Evolutionary conservation across 495 filamentous ascomycete species (phyloP).

Genomic region (Penicillium mononematosum): DNA sequence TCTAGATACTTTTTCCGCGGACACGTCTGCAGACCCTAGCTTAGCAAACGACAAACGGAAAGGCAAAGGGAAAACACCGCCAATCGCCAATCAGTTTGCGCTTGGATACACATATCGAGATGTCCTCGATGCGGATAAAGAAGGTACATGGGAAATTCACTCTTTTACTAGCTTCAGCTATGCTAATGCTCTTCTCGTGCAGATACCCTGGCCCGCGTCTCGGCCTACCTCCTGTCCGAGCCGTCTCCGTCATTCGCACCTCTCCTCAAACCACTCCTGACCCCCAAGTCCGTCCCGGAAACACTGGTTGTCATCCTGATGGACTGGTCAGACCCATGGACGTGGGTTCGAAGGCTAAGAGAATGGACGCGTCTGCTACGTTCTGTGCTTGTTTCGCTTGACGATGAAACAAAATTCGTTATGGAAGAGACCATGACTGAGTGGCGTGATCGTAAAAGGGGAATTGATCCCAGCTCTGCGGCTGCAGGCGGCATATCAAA

Average conservation of each 20-base stretch:
- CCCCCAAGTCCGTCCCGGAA: slow-evolving; percentile 79
- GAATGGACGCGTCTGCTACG: slow-evolving; percentile 85
- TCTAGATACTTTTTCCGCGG: slow-evolving; percentile 73
- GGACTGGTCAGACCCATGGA: slow-evolving; percentile 91
- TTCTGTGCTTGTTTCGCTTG: slow-evolving; percentile 69
- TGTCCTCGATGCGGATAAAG: slow-evolving; percentile 90
- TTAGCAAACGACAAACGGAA: slow-evolving; percentile 59
- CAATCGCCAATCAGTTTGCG: slow-evolving; percentile 89
- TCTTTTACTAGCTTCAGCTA: background rate
- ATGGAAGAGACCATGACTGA: slow-evolving; percentile 80
- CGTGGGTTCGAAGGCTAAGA: slow-evolving; percentile 81
- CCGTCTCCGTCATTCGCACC: slow-evolving; percentile 80
- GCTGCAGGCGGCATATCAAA: slow-evolving; percentile 51
- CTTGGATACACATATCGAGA: slow-evolving; percentile 95
- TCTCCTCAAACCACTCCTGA: slow-evolving; percentile 81
- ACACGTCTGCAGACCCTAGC: slow-evolving; percentile 48
- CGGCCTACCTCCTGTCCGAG: slow-evolving; percentile 81
- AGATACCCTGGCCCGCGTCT: slow-evolving; percentile 91
- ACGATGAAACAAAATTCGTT: slow-evolving; percentile 71
- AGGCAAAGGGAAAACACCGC: slow-evolving; percentile 63
- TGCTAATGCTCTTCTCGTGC: slow-evolving; percentile 2
- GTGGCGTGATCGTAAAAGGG: slow-evolving; percentile 52
- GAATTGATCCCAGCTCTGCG: slow-evolving; percentile 37
- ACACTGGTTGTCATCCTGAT: slow-evolving; percentile 84
- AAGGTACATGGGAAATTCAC: slow-evolving; percentile 53